These are phyloP conservation scores for Hansenula anomala DNA, from an alignment of 1,139 yeast species.

Conservation along the genomic window DNA sequence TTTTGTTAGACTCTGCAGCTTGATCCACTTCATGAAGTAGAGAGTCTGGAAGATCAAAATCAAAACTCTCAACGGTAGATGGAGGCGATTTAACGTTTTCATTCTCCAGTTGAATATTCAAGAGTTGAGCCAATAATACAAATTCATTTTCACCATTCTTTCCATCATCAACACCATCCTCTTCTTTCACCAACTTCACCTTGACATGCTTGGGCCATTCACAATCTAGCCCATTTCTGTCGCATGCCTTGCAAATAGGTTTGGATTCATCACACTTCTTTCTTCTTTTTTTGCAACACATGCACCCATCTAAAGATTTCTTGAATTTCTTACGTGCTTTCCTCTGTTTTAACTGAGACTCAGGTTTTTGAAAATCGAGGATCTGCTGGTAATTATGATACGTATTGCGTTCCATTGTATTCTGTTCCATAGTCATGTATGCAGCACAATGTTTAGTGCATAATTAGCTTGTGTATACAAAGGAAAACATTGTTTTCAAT, in stretches of 20 bases:
- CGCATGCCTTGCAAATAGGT: slow-evolving; percentile 30
- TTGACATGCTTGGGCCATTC: slow-evolving; percentile 13
- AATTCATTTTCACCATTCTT: slow-evolving; percentile 6
- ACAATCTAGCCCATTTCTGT: slow-evolving; percentile 10
- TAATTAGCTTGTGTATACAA: too few species aligned
- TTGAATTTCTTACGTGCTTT: slow-evolving; percentile 10
- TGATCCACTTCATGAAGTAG: too few species aligned
- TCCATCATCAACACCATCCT: not conserved
- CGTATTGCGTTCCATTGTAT: not conserved
- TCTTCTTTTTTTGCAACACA: slow-evolving; percentile 40
- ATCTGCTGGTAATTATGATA: slow-evolving; percentile 20
- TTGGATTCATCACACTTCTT: slow-evolving; percentile 42
- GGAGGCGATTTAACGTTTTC: not conserved
- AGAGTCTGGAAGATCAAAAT: not conserved
- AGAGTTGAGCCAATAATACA: slow-evolving; percentile 15
- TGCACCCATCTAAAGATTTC: slow-evolving; percentile 38
- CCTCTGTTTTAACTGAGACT: slow-evolving; percentile 8
- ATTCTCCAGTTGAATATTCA: slow-evolving; percentile 5
- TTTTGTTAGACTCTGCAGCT: too few species aligned
- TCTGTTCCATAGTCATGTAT: too few species aligned
- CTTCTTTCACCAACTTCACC: not conserved
- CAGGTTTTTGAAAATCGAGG: slow-evolving; percentile 10
- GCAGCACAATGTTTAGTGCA: too few species aligned
- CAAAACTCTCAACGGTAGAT: not conserved
- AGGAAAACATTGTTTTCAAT: too few species aligned